Percentiles rank a stretch among this genome's conserved stretches.
These are phyloP conservation scores for Phytophthora syringae DNA, from an alignment of 352 stramenopile species.

Conservation along the genomic window DNA sequence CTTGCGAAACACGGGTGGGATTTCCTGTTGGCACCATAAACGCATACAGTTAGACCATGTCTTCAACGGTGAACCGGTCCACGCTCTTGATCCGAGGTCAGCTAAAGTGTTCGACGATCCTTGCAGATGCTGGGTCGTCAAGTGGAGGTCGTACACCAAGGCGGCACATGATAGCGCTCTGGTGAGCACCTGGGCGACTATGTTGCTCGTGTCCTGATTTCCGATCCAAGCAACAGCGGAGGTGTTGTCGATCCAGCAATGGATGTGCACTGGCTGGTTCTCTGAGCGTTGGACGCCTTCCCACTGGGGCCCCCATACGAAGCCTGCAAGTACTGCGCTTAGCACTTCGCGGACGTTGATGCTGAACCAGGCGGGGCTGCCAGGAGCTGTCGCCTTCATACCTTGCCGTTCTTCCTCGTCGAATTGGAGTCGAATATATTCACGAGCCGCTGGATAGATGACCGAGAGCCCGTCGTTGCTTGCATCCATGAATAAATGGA, in stretches of 20 bases:
- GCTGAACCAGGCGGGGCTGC: not conserved
- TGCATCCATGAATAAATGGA: constrained; percentile 20
- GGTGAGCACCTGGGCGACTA: not conserved
- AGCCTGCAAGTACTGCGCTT: constrained; percentile 3
- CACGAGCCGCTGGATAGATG: constrained; percentile 1
- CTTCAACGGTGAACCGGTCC: not conserved
- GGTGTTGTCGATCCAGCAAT: constrained; percentile 14
- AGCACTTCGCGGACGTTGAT: constrained; percentile 15
- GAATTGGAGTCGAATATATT: constrained; percentile 15
- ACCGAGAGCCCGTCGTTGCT: not conserved
- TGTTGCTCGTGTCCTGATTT: not conserved
- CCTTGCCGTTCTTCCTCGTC: constrained; percentile 3
- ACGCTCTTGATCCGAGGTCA: constrained; percentile 8
- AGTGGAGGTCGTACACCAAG: not conserved
- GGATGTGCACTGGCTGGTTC: not conserved
- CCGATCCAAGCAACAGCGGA: constrained; percentile 6
- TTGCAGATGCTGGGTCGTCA: not conserved
- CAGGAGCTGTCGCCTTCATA: not conserved
- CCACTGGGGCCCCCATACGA: constrained; percentile 4
- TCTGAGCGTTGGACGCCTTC: too few relatives aligned
- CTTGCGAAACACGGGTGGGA: constrained; percentile 2
- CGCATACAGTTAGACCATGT: constrained; percentile 13
- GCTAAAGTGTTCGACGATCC: not conserved
- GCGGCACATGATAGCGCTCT: constrained; percentile 1
- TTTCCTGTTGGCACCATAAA: constrained; percentile 5